phyloP scores from a whole-genome alignment of 805 yeast species.

The Metschnikowia peoriensis region DNA sequence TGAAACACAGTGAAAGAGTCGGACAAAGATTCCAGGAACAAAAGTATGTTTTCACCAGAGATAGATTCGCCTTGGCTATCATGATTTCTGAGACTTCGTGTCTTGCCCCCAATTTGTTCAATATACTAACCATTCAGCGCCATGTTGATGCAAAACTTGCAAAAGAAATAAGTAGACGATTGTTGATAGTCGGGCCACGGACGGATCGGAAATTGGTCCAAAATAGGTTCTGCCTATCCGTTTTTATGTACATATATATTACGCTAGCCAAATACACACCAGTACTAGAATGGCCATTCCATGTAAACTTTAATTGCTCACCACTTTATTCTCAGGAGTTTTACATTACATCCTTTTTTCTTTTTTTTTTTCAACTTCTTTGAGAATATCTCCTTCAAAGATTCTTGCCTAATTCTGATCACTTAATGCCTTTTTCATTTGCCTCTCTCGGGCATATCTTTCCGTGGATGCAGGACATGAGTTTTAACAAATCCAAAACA shows the following conservation, averaged over 20 bases:
- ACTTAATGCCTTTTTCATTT: too few relatives aligned
- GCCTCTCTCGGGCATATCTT: neutral
- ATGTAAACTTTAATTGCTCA: neutral
- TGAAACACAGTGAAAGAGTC: constrained; percentile 96
- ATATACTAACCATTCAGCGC: constrained; percentile 44
- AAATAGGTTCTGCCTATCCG: neutral
- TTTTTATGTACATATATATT: neutral
- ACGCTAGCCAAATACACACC: constrained; percentile 5
- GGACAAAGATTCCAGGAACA: constrained; percentile 99
- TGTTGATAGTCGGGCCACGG: neutral
- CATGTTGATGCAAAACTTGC: constrained; percentile 68
- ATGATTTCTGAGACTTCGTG: neutral
- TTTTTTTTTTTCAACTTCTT: too few relatives aligned
- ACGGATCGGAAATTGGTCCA: neutral
- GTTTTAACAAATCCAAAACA: neutral
- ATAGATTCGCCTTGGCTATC: neutral
- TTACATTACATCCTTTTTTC: too few relatives aligned
- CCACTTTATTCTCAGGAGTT: too few relatives aligned
- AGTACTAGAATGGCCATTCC: neutral
- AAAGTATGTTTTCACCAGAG: constrained; percentile 45
- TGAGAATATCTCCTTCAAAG: too few relatives aligned
- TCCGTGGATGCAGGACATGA: neutral
- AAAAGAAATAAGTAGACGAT: constrained; percentile 12
- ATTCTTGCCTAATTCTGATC: too few relatives aligned
- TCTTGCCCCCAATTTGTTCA: constrained; percentile 17